phyloP scores from a whole-genome alignment of 1,284 basidiomycete genomes.

The Cutaneotrichosporon dermatis region DNA sequence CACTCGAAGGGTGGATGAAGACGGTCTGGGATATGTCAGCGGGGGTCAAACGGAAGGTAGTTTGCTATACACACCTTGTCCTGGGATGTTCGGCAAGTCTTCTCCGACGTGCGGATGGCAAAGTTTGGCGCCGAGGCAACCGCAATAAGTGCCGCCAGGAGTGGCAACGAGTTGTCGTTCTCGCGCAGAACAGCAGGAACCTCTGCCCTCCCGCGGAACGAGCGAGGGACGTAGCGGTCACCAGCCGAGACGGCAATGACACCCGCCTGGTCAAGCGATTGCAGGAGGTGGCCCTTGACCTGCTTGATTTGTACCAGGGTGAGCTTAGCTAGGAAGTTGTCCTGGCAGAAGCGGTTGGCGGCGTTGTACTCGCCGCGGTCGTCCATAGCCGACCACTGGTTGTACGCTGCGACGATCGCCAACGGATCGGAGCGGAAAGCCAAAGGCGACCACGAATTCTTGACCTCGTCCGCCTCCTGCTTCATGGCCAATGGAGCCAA shows the following conservation, averaged over 20 bases:
- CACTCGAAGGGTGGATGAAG: conserved; percentile 75
- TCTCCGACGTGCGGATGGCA: conserved; percentile 73
- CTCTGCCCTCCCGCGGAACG: conserved; percentile 24
- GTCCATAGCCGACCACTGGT: conserved; percentile 72
- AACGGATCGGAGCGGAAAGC: conserved; percentile 79
- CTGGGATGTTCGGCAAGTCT: conserved; percentile 68
- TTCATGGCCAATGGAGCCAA: conserved; percentile 61
- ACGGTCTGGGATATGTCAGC: conserved; percentile 25
- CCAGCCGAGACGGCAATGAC: conserved; percentile 72
- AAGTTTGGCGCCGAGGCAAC: conserved; percentile 91
- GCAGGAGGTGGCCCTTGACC: conserved; percentile 75
- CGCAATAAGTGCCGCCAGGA: conserved; percentile 82
- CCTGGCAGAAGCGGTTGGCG: conserved; percentile 72
- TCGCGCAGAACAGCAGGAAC: conserved; percentile 67
- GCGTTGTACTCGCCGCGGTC: conserved; percentile 58
- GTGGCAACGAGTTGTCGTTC: conserved; percentile 69
- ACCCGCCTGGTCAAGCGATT: conserved; percentile 73
- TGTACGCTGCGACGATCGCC: conserved; percentile 74
- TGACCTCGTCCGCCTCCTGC: conserved; percentile 58
- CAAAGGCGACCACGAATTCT: conserved; percentile 70
- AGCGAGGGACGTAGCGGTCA: conserved; percentile 43
- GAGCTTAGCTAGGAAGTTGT: conserved; percentile 85
- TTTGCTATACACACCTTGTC: conserved; percentile 66
- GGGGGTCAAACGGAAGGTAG: too few species aligned
- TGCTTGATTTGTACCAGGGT: conserved; percentile 79